These are phyloP conservation scores for Phytophthora nicotianae DNA, from an alignment of 352 stramenopile species.

Conservation along the genomic window DNA sequence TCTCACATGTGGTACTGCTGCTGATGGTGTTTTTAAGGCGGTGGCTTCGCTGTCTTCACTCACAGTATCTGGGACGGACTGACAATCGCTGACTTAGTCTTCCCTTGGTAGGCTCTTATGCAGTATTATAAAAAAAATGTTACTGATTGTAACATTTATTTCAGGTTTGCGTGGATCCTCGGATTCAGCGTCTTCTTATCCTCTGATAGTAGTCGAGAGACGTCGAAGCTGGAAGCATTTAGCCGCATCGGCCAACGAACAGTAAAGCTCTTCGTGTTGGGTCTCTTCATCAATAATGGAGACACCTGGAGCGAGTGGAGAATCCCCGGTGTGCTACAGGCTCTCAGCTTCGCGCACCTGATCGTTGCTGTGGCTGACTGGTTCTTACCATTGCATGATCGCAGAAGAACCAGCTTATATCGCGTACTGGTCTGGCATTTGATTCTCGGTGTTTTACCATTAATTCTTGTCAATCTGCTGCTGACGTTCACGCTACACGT, in stretches of 20 bases:
- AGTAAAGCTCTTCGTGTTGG: constrained; percentile 62
- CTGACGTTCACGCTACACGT: constrained; percentile 59
- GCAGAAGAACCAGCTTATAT: background rate
- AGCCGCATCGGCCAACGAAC: constrained; percentile 29
- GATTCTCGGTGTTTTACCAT: constrained; percentile 33
- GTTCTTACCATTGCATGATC: constrained; percentile 4
- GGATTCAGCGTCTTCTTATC: constrained; percentile 60
- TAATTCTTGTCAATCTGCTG: constrained; percentile 56
- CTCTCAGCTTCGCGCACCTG: constrained; percentile 58
- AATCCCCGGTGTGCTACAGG: constrained; percentile 80
- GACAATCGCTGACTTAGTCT: constrained; percentile 74
- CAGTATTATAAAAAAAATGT: background rate
- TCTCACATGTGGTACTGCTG: background rate
- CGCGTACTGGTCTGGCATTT: constrained; percentile 23
- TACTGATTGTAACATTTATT: constrained; percentile 2
- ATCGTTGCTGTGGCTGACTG: constrained; percentile 30
- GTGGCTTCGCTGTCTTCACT: constrained; percentile 59
- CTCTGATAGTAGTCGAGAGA: constrained; percentile 7
- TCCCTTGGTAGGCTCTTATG: constrained; percentile 63
- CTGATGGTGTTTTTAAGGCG: constrained; percentile 33
- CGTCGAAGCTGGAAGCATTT: constrained; percentile 4
- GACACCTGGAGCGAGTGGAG: constrained; percentile 59
- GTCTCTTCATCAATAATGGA: constrained; percentile 77
- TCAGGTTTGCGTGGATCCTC: constrained; percentile 88
- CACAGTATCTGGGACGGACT: constrained; percentile 85